Conservation (phyloP, 306 rosid genomes). For the Ormosia emarginata region DNA sequence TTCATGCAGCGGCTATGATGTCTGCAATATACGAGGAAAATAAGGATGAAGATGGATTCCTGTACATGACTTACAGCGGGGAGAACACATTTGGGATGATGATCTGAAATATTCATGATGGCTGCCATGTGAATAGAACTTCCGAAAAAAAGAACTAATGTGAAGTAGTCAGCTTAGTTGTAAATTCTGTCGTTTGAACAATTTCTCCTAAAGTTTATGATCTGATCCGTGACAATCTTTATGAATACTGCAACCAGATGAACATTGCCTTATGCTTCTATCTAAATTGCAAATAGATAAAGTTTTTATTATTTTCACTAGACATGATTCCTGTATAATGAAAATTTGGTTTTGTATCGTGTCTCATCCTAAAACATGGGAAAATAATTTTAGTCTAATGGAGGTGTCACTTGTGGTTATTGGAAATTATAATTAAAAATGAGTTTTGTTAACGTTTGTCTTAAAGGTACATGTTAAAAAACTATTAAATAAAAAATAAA, state of each 20-base stretch:
- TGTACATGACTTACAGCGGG: constrained; percentile 89
- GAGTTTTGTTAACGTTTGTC: no score
- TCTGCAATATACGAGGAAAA: constrained; percentile 84
- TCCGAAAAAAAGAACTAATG: not conserved
- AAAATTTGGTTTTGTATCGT: not conserved
- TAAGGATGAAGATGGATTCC: constrained; percentile 89
- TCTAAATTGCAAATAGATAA: not conserved
- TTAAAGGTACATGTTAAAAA: no score
- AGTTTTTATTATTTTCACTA: not conserved
- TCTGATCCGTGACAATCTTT: not conserved
- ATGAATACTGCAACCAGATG: not conserved
- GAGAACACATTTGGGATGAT: constrained; percentile 76
- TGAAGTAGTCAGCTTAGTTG: constrained; percentile 27
- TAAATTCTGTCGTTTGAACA: constrained; percentile 32
- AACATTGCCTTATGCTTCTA: not conserved
- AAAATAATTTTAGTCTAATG: not conserved
- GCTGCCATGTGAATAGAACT: constrained; percentile 37
- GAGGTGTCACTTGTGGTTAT: not conserved
- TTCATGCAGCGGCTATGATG: constrained; percentile 80
- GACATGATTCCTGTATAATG: not conserved
- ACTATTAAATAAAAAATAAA: no score
- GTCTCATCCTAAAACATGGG: not conserved
- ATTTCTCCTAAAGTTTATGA: constrained; percentile 1
- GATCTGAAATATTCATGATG: constrained; percentile 5
- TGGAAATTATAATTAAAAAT: not conserved